Percentiles rank a stretch among this genome's conserved stretches.
Conservation (phyloP, 495 filamentous ascomycete genomes). For the Delitschia confertaspora region DNA sequence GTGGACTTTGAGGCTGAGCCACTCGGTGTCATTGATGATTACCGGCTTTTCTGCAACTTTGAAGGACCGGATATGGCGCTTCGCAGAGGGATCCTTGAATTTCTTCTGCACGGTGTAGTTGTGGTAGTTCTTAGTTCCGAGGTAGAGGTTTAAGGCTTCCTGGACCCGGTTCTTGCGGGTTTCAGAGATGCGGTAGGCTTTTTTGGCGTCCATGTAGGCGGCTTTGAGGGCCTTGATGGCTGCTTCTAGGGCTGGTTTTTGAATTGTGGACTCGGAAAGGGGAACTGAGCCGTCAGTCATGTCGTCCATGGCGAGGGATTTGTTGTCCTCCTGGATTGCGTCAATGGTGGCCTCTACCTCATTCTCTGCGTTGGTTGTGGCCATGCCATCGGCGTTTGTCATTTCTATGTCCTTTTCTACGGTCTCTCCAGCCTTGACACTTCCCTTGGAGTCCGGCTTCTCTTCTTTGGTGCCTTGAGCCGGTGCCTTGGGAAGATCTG, state of each 20-base stretch:
- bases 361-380: background rate
- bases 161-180: constrained; percentile 63
- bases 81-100: constrained; percentile 67
- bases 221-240: constrained; percentile 67
- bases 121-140: constrained; percentile 82
- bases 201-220: constrained; percentile 68
- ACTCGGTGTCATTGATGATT: constrained; percentile 64
- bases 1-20: constrained; percentile 91
- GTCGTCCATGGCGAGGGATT: constrained; percentile 4
- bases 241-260: constrained; percentile 41
- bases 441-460: background rate
- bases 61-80: constrained; percentile 85
- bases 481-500: constrained; percentile 21
- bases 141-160: constrained; percentile 57
- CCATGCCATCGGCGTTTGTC: too few relatives aligned
- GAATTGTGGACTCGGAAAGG: constrained; percentile 9
- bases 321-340: constrained; percentile 5
- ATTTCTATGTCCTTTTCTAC: background rate
- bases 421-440: background rate
- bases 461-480: background rate
- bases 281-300: constrained; percentile 8
- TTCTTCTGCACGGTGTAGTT: constrained; percentile 92
- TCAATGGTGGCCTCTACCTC: constrained; percentile 10
- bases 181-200: constrained; percentile 67
- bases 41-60: constrained; percentile 44